Evolutionary conservation across 805 yeast genomes (phyloP).

Genomic region (Kodamaea sagamina): DNA sequence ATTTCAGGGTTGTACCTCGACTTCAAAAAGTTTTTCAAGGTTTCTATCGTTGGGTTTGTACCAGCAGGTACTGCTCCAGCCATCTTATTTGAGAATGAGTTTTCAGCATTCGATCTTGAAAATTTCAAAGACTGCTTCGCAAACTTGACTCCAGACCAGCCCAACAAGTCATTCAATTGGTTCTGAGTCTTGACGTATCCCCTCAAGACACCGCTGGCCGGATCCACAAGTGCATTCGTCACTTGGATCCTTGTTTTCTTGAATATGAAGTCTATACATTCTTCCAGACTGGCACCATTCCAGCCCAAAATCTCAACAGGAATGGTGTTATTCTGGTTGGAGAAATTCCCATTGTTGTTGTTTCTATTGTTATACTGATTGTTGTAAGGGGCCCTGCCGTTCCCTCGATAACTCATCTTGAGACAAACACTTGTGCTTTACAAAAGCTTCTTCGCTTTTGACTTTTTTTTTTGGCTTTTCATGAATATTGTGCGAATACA

Average conservation of each 20-base stretch:
- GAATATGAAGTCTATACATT: constrained; percentile 66
- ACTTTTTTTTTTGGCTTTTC: constrained; percentile 3
- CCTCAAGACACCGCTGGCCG: constrained; percentile 48
- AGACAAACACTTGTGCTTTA: background rate
- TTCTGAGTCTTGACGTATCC: constrained; percentile 56
- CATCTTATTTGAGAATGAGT: constrained; percentile 19
- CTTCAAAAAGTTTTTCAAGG: constrained; percentile 60
- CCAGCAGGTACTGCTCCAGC: constrained; percentile 11
- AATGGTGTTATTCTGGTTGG: constrained; percentile 20
- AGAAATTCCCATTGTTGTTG: constrained; percentile 20
- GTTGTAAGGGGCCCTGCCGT: constrained; percentile 27
- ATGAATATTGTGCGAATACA: constrained; percentile 2
- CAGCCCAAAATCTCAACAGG: constrained; percentile 72
- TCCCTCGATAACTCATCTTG: constrained; percentile 41
- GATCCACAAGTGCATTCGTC: constrained; percentile 53
- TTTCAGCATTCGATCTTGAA: constrained; percentile 30
- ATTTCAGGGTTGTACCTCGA: constrained; percentile 65
- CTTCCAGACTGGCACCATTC: constrained; percentile 71
- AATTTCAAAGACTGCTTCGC: constrained; percentile 72
- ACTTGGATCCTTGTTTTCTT: constrained; percentile 65
- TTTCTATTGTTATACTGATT: constrained; percentile 15
- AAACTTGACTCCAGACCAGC: constrained; percentile 76
- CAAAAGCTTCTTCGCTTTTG: constrained; percentile 4
- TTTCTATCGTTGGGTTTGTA: constrained; percentile 53
- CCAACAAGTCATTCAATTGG: constrained; percentile 60